Evolutionary conservation across 2,329 filamentous ascomycete genomes (phyloP), one percentile per base, ranked within the genome.

Genomic region (Verticillium tricorpus): DNA sequence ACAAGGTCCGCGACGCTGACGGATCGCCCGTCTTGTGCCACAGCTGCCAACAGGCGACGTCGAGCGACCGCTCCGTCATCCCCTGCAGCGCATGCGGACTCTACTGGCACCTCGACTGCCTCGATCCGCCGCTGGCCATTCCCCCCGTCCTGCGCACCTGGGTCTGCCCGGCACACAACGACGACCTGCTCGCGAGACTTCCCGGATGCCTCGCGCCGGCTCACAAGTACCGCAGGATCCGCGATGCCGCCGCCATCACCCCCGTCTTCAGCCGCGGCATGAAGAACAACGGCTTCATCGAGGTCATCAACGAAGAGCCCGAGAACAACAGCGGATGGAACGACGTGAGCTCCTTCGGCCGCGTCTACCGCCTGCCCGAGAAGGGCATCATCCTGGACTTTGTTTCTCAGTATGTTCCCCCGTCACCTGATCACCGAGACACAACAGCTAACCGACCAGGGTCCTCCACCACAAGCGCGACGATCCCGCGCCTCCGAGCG

Each of bases 61-160:
- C 84, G 22, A 75, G 78, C 65, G 83, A 83, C 68, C 86, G 90
- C 31, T 85, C 89, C 67, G 93, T 98, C 69, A 89, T 97, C 67
- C 87, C 90, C 56, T 99, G 94, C 78, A 93, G 93, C 74, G 86
- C 84, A 69, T 99, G 94, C 76, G 82, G 85, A 14, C 83, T 92
- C 37, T 84, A 89, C 71, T 99, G 93, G 90, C 95, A 99, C 77
- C 81, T 97, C 59, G 94, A 98, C 75, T 99, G 95, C 76, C 80
- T 96, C 17, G 89, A 96, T 71, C 91, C 92, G 32, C 93, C 94
- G 37, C 78, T 93, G 70, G 87, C 93, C 37, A 87, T 90, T 61
- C 90, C 92, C 45, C 93, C 93, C 12, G 83, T 87, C 58, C 81
- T 89, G 59, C 87, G 89, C 69, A 89, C 88, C 61, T 99, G 93